Conservation (phyloP, 768 basidiomycete species). For the Coprinopsis sp. region DNA sequence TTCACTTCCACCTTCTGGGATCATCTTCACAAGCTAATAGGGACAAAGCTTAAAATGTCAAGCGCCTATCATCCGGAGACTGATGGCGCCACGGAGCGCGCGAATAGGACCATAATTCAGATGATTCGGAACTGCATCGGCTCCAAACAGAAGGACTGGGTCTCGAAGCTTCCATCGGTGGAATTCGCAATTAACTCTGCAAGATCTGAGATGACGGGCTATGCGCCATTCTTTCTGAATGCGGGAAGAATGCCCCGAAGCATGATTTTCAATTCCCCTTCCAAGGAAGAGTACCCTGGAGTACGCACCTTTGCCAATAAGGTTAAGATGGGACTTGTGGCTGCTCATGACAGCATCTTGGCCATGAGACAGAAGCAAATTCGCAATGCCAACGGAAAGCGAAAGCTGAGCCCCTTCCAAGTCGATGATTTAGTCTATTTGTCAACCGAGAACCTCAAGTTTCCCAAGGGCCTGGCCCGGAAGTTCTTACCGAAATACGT, state of each 20-base stretch:
- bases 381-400: conserved; percentile 22
- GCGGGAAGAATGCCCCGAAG: conserved; percentile 15
- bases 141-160: conserved; percentile 30
- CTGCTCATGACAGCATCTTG: conserved; percentile 36
- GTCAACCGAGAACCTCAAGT: conserved; percentile 8
- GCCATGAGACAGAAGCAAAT: conserved; percentile 25
- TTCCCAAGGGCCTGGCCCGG: conserved; percentile 6
- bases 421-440: conserved; percentile 25
- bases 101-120: conserved; percentile 12
- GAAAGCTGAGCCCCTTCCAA: conserved; percentile 13
- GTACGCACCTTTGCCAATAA: conserved; percentile 16
- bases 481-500: conserved; percentile 9
- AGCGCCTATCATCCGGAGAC: conserved; percentile 4
- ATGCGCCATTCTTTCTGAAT: conserved; percentile 24
- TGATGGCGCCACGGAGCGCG: conserved; percentile 6
- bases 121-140: conserved; percentile 21
- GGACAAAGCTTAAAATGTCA: conserved; percentile 3
- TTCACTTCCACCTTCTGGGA: conserved; percentile 10
- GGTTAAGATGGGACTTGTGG: conserved; percentile 18
- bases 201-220: conserved; percentile 18
- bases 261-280: conserved; percentile 16
- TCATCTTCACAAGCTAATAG: neutral
- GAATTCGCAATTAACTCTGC: conserved; percentile 20
- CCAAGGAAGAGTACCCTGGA: conserved; percentile 14
- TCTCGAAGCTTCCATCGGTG: conserved; percentile 20